Base-by-base conservation (phyloP, 768 basidiomycete species). In the Russula abietina region DNA sequence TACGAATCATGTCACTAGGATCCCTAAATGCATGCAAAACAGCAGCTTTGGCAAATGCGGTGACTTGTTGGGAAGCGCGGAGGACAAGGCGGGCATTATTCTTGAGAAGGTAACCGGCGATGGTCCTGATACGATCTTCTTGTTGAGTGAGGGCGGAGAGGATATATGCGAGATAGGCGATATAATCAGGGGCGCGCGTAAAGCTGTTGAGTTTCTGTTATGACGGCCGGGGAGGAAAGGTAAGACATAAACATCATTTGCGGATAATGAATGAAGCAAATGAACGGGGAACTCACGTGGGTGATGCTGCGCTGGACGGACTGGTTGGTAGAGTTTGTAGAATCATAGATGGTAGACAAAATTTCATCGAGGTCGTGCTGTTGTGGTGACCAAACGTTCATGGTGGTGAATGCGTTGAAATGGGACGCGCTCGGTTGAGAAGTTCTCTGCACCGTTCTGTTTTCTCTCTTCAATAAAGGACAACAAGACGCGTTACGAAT, bases 61-160 rank as follows among this genome's bases (percentile, higher is more conserved):
- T 79, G 24, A 93, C 88, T 52, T 86, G 83, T 19, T 80, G 78
- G 26, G 85, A 77, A 8, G 85, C 82, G 52, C 79, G 80, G 58
- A 93, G 79, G 72, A 94, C 86, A 67, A 89, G 81, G 61, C 86
- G 82, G 49, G 91, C 83, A 70, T 93, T 94, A 75, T 99, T 98
- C 85, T 99, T 99, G 75, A 99, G 85, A 26, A 98, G 80, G 70
- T 98, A 91, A 48, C 96, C 96, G 28, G 96, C 95, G 77, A 98
- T 95, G 62, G 92, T 91, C 57, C 96, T 86, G 73, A 96, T 93
- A 55, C 90, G 88, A 72, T 93, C 93, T 71, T 94, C 89, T 76
- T 98, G 93, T 64, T 83, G 80, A 2, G 87, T 80, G 79, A 91
- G 77, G 50, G 81, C 80, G 61, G 88, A 86, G 66, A 98, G 85